A percentile compares a stretch with the other conserved stretches of the same genome.
Conservation (phyloP, 108 stramenopile genomes). For the Fistulifera pelliculosa region DNA sequence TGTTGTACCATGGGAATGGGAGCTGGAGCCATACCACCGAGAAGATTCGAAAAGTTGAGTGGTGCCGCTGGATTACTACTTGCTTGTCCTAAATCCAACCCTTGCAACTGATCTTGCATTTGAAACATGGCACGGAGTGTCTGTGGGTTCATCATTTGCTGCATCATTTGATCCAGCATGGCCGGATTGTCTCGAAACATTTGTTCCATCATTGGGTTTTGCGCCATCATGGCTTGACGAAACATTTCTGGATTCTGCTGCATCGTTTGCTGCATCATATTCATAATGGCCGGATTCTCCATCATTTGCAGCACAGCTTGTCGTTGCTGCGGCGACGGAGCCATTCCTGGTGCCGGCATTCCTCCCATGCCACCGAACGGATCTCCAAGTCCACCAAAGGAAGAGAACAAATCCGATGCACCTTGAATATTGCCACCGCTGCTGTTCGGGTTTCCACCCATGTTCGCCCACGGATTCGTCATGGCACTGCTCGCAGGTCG, state of each 20-base stretch:
- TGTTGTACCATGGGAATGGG: neutral
- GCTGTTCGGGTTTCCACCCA: conserved; percentile 9
- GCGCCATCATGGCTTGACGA: conserved; percentile 44
- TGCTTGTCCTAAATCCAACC: too few species aligned
- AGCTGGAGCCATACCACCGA: neutral
- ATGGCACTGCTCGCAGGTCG: too few species aligned
- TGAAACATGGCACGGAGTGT: conserved; percentile 62
- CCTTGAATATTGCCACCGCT: neutral
- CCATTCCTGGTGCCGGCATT: neutral
- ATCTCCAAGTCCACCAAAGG: conserved; percentile 5
- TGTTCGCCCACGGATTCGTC: conserved; percentile 3
- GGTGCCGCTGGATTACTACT: conserved; percentile 4
- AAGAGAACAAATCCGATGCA: neutral
- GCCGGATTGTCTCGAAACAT: conserved; percentile 66
- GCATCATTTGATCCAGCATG: conserved; percentile 40
- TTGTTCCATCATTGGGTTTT: conserved; percentile 69
- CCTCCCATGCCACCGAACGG: neutral
- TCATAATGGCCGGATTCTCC: conserved; percentile 37
- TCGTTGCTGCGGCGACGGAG: conserved; percentile 3
- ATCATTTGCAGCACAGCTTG: conserved; percentile 41
- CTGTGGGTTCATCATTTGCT: conserved; percentile 68
- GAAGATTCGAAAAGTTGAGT: conserved; percentile 1
- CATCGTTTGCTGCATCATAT: conserved; percentile 61
- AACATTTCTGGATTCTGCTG: conserved; percentile 62
- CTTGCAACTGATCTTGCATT: conserved; percentile 34